Evolutionary conservation across 148 eudicot species (phyloP).

Genomic region (Arctostaphylos glauca): DNA sequence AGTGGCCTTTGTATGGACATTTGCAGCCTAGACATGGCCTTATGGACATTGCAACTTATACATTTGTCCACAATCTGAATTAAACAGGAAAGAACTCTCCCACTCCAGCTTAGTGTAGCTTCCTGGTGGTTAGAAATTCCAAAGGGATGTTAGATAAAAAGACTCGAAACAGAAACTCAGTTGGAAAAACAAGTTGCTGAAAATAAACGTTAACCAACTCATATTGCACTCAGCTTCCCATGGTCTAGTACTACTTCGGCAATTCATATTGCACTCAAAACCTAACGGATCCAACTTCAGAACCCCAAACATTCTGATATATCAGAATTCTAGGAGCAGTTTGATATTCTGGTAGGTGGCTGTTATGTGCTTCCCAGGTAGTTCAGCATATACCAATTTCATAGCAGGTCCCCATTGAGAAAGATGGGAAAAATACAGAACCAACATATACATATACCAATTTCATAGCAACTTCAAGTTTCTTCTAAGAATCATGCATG

Average conservation of each 20-base stretch:
- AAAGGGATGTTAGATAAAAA: background rate
- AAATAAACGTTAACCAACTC: background rate
- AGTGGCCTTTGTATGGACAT: no score
- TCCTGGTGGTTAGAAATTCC: conserved; percentile 35
- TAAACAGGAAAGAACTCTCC: conserved; percentile 82
- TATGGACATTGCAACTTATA: no score
- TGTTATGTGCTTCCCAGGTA: background rate
- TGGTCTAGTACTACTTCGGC: background rate
- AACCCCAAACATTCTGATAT: background rate
- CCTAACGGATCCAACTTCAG: background rate
- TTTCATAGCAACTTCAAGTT: no score
- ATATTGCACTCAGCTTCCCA: background rate
- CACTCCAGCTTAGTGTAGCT: conserved; percentile 72
- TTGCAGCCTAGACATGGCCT: no score
- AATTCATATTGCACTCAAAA: no score
- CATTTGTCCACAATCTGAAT: no score
- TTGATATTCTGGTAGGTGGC: background rate
- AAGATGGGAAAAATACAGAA: background rate
- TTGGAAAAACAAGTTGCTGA: background rate
- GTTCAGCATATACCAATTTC: background rate
- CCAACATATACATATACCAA: no score
- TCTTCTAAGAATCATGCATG: background rate
- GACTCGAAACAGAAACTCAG: background rate
- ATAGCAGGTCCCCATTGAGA: background rate
- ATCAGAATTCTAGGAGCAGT: background rate